Conservation (phyloP, 768 basidiomycete species). For the Suillus bovinus region DNA sequence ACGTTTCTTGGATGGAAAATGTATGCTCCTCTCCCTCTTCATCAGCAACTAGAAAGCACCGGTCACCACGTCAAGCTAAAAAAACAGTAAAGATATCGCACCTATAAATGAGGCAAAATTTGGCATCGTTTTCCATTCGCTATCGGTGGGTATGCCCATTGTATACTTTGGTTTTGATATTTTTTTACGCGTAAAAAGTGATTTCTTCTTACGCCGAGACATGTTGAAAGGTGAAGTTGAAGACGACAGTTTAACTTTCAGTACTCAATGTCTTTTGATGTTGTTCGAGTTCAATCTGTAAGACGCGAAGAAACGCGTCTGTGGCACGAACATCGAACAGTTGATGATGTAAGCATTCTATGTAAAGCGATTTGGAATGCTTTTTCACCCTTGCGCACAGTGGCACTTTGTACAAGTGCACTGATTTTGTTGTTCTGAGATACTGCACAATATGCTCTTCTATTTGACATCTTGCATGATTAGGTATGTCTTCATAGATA, state of each 20-base stretch:
- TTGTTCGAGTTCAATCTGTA: not conserved
- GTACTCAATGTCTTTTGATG: not conserved
- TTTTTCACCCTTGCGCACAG: not conserved
- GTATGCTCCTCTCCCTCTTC: constrained; percentile 13
- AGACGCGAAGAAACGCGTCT: constrained; percentile 23
- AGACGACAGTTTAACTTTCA: not conserved
- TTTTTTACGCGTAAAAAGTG: constrained; percentile 22
- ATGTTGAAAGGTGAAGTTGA: constrained; percentile 16
- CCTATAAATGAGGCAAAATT: constrained; percentile 20
- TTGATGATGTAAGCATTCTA: constrained; percentile 24
- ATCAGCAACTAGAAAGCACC: constrained; percentile 17
- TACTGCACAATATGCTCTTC: constrained; percentile 36
- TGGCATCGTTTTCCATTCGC: constrained; percentile 16
- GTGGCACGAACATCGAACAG: constrained; percentile 18
- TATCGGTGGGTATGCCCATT: constrained; percentile 10
- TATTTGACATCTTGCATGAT: constrained; percentile 42
- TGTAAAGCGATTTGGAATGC: constrained; percentile 5
- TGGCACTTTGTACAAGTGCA: not conserved
- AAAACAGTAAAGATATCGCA: constrained; percentile 13
- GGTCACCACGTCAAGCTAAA: not conserved
- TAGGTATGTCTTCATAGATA: constrained; percentile 42
- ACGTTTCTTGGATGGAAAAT: constrained; percentile 40
- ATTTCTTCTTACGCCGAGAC: constrained; percentile 23
- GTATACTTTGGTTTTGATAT: not conserved
- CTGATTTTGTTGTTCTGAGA: constrained; percentile 1